Evolutionary conservation across 2,329 filamentous ascomycete genomes (phyloP), one percentile per base, ranked within the genome.

Genomic region (Acarospora socialis): DNA sequence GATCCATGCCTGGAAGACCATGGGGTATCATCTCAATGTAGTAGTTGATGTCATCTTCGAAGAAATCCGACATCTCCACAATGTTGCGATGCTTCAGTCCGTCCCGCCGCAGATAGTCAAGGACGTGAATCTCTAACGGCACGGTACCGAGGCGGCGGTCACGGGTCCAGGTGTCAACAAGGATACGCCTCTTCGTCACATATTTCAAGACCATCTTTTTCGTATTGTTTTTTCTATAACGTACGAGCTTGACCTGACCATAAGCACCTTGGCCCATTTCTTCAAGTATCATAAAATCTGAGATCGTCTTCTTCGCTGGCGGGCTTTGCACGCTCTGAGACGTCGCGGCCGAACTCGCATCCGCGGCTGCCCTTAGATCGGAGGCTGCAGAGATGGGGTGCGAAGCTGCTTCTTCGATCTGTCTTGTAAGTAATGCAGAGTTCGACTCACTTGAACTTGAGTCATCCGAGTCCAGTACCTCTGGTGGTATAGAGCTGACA

Each of bases 231-330:
- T 76, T 73, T 59, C 86, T 92, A 59, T 90, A 80, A 18, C 86
- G 74, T 32, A 81, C 87, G 28, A 98, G 68, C 54, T 98, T 98
- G 36, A 98, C 90, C 56, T 98, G 87, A 2, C 90, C 90, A 51
- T 98, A 98, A 1, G 90, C 90, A 23, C 90, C 90, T 57, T 94
- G 84, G 4, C 90, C 90, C 87, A 98, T 95, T 38, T 98, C 90
- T 56, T 98, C 90, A 8, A 98, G 63, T 38, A 98, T 87, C 24
- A 77, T 68, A 53, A 93, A 98, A 51, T 94, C 84, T 32, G 78
- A 67, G 42, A 98, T 95, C 1, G 72, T 76, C 56, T 90, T 90
- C 59, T 92, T 94, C 51, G n/a, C n/a, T n/a, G n/a, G n/a, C n/a
- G n/a, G n/a, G n/a, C n/a, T n/a, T n/a, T n/a, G n/a, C n/a, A n/a